Conservation (phyloP, 371 early-diverging fungal genomes). For the Blakeslea trispora region DNA sequence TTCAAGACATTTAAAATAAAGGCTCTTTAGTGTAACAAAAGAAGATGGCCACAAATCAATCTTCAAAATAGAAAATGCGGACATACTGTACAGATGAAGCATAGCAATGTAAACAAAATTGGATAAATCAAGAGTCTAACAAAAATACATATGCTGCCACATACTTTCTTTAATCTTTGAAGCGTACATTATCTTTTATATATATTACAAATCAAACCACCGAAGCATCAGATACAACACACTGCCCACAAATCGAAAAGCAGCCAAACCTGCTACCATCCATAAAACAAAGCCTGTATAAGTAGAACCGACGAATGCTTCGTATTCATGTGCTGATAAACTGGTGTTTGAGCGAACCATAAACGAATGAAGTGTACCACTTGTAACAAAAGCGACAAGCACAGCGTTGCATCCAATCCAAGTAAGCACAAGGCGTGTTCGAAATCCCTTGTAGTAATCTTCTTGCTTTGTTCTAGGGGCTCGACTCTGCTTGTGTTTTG, state of each 20-base stretch:
- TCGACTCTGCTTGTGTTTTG: constrained; percentile 61
- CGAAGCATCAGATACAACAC: constrained; percentile 40
- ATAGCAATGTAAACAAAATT: no score
- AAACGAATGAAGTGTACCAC: background rate
- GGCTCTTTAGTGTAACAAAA: no score
- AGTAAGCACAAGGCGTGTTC: constrained; percentile 78
- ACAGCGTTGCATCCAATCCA: constrained; percentile 88
- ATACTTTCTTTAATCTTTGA: background rate
- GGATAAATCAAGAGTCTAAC: no score
- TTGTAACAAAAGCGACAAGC: constrained; percentile 64
- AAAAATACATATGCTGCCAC: no score
- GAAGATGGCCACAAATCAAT: no score
- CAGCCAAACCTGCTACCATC: constrained; percentile 76
- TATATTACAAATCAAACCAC: constrained; percentile 25
- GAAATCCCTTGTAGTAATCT: constrained; percentile 84
- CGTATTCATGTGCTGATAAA: constrained; percentile 18
- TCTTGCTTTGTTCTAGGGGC: constrained; percentile 81
- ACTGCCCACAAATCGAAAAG: constrained; percentile 81
- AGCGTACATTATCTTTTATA: background rate
- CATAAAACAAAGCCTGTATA: constrained; percentile 86
- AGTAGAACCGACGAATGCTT: constrained; percentile 26
- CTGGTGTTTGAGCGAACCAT: constrained; percentile 4
- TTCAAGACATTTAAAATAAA: no score
- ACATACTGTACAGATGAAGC: no score
- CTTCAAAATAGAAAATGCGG: no score